A percentile compares a stretch with the other conserved stretches of the same genome.
Evolutionary conservation across 2,329 filamentous ascomycete genomes (phyloP).

Genomic region (Sporothrix brunneoviolacea): DNA sequence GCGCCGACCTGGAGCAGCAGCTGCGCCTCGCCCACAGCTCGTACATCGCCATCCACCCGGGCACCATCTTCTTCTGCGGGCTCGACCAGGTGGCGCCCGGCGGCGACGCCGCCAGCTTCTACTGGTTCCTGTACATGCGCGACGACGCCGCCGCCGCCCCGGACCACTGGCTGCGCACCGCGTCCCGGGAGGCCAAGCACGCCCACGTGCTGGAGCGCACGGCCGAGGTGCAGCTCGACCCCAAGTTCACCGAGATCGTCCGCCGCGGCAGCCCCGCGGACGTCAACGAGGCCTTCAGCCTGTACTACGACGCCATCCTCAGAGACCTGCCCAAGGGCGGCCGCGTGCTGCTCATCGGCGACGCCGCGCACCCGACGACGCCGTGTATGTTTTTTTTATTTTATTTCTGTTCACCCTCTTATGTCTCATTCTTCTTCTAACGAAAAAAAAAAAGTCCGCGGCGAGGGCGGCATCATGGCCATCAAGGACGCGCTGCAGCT

Average conservation of each 20-base stretch:
- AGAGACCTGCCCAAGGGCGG: conserved; percentile 27
- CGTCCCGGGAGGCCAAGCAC: conserved; percentile 15
- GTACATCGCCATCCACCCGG: conserved; percentile 20
- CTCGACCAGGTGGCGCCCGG: conserved; percentile 20
- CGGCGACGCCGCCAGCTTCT: conserved; percentile 22
- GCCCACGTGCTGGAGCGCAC: conserved; percentile 1
- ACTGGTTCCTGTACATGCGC: conserved; percentile 23
- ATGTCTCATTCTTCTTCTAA: too few relatives aligned
- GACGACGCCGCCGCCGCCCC: conserved; percentile 22
- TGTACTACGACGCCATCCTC: conserved; percentile 24
- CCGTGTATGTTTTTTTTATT: conserved; percentile 29
- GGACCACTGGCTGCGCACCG: conserved; percentile 28
- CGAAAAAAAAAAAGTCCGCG: too few relatives aligned
- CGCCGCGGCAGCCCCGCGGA: conserved; percentile 27
- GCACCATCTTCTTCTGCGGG: conserved; percentile 20
- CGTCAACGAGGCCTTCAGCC: conserved; percentile 20
- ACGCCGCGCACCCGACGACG: conserved; percentile 42
- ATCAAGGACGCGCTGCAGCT: conserved; percentile 32
- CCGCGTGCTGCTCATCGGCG: conserved; percentile 35
- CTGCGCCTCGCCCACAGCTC: conserved; percentile 27
- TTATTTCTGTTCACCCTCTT: too few relatives aligned
- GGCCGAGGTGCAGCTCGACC: conserved; percentile 1
- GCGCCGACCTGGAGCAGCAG: conserved; percentile 25
- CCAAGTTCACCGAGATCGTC: conserved; percentile 19
- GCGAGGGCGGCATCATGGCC: conserved; percentile 41